Evolutionary conservation across 257 asterid genomes (phyloP), one percentile per base, ranked within the genome.

Genomic region (Penstemon newberryi): DNA sequence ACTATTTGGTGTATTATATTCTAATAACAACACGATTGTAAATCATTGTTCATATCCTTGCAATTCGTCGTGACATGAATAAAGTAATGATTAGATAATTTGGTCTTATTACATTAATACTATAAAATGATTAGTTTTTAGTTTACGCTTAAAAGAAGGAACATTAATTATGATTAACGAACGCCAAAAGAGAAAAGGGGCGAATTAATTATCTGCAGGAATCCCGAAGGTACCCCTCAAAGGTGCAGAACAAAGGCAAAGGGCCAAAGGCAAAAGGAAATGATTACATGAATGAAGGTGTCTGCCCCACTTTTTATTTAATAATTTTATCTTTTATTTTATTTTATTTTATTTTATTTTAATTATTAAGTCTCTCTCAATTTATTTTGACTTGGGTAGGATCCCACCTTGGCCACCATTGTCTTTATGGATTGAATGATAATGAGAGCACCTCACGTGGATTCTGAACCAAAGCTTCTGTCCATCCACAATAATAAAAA

Each of bases 391-490:
- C 89, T 82, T 89, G 84, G 75, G 72, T 63, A 76, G 85, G 96
- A 87, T 36, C 96, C 96, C 77, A 84, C 45, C 13, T 66, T 15
- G 89, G 84, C 74, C 96, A 84, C 92, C 95, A 82, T 53, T 89
- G 96, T 86, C 98, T 89, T 85, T 86, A 81, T 88, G 90, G 93
- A 86, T 87, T 89, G 96, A 88, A 88, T 90, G 85, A 92, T 92
- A 86, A 78, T 89, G 90, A 86, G 95, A 83, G 96, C 91, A 92
- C 87, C 97, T 89, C 98, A 92, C 98, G 98, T 92, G 98, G 96
- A 92, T 70, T 85, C 96, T 89, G 96, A 89, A 86, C 92, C 95
- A 85, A 86, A 82, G 90, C 78, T 71, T 81, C 92, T 87, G 90
- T 86, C 89, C 89, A 83, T 80, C 86, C 85, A 81, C 90, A 84